Evolutionary conservation across 2,329 filamentous ascomycete species (phyloP), one percentile per base, ranked within the genome.

Genomic region (Endoconidiophora polonica): DNA sequence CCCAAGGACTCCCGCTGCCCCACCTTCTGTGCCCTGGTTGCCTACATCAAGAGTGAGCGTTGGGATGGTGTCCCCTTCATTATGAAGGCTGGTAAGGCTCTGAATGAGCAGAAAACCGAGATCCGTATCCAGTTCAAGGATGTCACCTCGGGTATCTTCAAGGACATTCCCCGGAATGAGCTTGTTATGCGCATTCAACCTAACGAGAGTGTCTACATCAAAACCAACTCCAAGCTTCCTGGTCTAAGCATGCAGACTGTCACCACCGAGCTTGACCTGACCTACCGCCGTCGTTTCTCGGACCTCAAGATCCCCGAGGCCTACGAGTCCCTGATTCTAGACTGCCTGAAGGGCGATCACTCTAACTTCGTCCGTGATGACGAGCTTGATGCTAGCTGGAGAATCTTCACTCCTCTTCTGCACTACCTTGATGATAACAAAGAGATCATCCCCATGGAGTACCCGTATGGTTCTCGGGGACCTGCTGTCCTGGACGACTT

Each of bases 201-300:
- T 60, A 98, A 98, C 71, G 91, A 98, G 76, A 94, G 86, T 64
- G 88, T 98, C 58, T 98, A 98, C 72, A 94, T 96, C 68, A 98
- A 98, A 80, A 98, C 98, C 91, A 98, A 98, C 81, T 96, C 90
- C 26, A 98, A 98, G 76, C 75, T 98, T 53, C 93, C 91, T 18
- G 91, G 91, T 60, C 74, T 98, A 60, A 96, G 87, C 73, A 98
- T 96, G 88, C 91, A 98, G 74, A 98, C 91, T 10, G 91, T 96
- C 38, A 86, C 95, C 59, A 98, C 91, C 54, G 91, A 98, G 72
- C 83, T 98, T 54, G 91, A 98, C 63, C 78, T 98, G 58, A 98
- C 93, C 56, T 98, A 98, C 74, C 81, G 93, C 64, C 82, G 91
- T 66, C 84, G 93, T 58, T 98, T 98, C 79, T 96, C 91, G 16